phyloP scores from a whole-genome alignment of 176 grass and related monocot genomes.

The Oryza glumipatula region DNA sequence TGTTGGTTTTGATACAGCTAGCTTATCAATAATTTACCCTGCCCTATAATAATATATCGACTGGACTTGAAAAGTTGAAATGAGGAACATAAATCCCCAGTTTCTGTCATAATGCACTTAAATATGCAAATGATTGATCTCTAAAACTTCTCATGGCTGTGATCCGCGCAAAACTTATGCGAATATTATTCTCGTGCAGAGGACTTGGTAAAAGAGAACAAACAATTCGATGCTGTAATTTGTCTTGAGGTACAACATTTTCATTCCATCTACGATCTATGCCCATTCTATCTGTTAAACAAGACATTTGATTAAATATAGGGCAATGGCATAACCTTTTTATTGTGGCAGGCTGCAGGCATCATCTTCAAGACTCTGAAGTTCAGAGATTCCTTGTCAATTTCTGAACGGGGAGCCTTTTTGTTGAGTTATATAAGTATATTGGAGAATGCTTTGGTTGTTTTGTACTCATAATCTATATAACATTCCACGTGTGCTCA shows the following conservation, averaged over 20 bases:
- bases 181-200: constrained; percentile 57
- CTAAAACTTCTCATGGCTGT: constrained; percentile 31
- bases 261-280: neutral
- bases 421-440: neutral
- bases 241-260: constrained; percentile 76
- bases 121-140: neutral
- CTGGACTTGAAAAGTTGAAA: neutral
- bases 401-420: neutral
- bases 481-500: too few relatives aligned
- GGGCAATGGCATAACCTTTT: neutral
- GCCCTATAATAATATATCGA: neutral
- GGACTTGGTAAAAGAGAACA: constrained; percentile 84
- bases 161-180: constrained; percentile 41
- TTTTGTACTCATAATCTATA: neutral
- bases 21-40: neutral
- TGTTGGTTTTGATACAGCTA: neutral
- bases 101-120: constrained; percentile 9
- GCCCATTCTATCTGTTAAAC: neutral
- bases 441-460: neutral
- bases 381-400: neutral
- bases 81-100: neutral
- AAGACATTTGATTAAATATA: neutral
- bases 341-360: neutral
- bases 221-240: constrained; percentile 92
- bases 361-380: too few relatives aligned